A percentile compares a stretch with the other conserved stretches of the same genome.
phyloP scores from a whole-genome alignment of 192 early-diverging fungal species.

The Thamnidium elegans region DNA sequence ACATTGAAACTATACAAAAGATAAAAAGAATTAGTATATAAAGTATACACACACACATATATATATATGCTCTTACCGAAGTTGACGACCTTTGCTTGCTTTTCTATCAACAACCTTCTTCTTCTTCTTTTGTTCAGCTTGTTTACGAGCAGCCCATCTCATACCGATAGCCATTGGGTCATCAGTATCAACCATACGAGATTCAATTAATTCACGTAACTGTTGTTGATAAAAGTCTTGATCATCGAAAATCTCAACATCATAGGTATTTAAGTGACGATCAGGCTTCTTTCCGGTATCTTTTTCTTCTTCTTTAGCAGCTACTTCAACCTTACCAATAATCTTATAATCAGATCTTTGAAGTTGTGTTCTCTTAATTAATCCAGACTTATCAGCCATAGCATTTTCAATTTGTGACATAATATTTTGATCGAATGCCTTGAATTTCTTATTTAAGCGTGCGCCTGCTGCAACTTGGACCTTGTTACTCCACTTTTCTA shows the following conservation, averaged over 20 bases:
- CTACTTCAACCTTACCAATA: constrained; percentile 41
- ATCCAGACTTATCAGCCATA: constrained; percentile 66
- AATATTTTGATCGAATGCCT: constrained; percentile 81
- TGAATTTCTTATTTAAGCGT: constrained; percentile 87
- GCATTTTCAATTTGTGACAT: constrained; percentile 38
- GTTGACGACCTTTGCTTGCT: constrained; percentile 87
- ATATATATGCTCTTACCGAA: constrained; percentile 50
- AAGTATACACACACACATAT: background rate
- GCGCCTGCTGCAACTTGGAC: constrained; percentile 70
- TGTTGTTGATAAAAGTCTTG: constrained; percentile 93
- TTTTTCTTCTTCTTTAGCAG: constrained; percentile 29
- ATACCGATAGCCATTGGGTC: constrained; percentile 79
- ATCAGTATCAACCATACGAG: constrained; percentile 86
- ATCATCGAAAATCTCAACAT: constrained; percentile 93
- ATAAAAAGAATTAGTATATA: background rate
- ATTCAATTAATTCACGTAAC: constrained; percentile 93
- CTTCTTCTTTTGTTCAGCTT: constrained; percentile 58
- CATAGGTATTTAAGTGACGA: constrained; percentile 66
- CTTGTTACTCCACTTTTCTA: constrained; percentile 95
- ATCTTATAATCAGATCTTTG: constrained; percentile 70
- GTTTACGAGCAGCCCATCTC: constrained; percentile 78
- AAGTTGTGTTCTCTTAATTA: constrained; percentile 86
- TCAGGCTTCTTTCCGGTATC: constrained; percentile 43
- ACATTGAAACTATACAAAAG: constrained; percentile 73
- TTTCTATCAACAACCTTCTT: constrained; percentile 84